These are phyloP conservation scores for Psilocybe azurescens DNA, from an alignment of 768 basidiomycete genomes.

Conservation along the genomic window DNA sequence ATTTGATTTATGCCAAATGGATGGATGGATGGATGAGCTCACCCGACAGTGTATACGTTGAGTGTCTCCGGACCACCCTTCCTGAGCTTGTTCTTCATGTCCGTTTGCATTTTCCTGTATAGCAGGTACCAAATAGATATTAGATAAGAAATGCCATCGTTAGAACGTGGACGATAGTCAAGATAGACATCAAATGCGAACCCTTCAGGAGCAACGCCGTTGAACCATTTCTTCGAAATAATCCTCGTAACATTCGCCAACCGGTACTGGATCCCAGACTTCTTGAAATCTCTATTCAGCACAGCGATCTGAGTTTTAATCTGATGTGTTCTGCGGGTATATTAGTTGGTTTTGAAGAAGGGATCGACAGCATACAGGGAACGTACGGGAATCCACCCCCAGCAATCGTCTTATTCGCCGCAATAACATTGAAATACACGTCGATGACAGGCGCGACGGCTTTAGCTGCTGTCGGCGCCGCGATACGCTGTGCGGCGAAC, in stretches of 20 bases:
- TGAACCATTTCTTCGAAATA: conserved; percentile 38
- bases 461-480: background rate
- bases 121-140: background rate
- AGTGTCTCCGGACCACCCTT: conserved; percentile 18
- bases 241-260: conserved; percentile 30
- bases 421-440: conserved; percentile 33
- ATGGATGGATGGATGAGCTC: background rate
- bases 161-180: no score
- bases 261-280: conserved; percentile 38
- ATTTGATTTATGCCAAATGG: no score
- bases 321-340: conserved; percentile 27
- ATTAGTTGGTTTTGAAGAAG: no score
- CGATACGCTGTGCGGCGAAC: background rate
- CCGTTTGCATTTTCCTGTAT: conserved; percentile 7
- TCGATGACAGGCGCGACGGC: conserved; percentile 18
- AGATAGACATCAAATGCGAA: background rate
- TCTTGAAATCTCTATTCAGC: conserved; percentile 43
- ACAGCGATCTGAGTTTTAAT: conserved; percentile 41
- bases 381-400: conserved; percentile 43
- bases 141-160: background rate
- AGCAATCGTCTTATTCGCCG: conserved; percentile 27
- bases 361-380: background rate
- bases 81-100: conserved; percentile 24
- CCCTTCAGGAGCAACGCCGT: conserved; percentile 18
- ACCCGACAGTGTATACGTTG: conserved; percentile 29